These are phyloP conservation scores for Oleoguttula mirabilis DNA, from an alignment of 495 filamentous ascomycete genomes.

Conservation along the genomic window DNA sequence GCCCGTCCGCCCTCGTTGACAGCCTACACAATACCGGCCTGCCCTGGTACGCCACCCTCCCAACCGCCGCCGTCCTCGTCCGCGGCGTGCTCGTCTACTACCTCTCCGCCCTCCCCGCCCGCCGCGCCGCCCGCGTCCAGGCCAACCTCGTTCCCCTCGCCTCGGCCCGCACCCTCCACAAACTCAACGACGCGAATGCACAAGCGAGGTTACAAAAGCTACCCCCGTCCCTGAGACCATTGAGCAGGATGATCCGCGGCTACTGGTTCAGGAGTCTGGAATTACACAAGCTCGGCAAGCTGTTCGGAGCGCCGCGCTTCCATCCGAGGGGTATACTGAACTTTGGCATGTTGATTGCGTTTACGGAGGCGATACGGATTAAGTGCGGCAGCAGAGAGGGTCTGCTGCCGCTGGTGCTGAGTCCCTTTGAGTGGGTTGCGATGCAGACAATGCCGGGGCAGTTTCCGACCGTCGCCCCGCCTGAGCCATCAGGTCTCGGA, in stretches of 20 bases:
- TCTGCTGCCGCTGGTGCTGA: slow-evolving; percentile 8
- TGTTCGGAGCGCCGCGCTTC: not conserved
- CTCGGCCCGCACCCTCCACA: slow-evolving; percentile 13
- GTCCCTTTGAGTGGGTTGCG: slow-evolving; percentile 2
- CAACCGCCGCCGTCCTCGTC: slow-evolving; percentile 53
- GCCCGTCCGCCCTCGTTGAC: slow-evolving; percentile 46
- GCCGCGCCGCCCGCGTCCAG: slow-evolving; percentile 34
- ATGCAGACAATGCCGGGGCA: not conserved
- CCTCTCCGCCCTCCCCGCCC: slow-evolving; percentile 48
- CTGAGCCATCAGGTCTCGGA: not conserved
- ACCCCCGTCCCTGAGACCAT: slow-evolving; percentile 5
- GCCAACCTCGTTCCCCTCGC: slow-evolving; percentile 38
- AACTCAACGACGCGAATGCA: not conserved
- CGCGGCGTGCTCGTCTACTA: slow-evolving; percentile 40
- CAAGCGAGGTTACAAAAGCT: slow-evolving; percentile 1
- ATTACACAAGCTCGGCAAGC: not conserved
- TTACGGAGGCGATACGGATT: slow-evolving; percentile 14
- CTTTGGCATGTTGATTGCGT: slow-evolving; percentile 10
- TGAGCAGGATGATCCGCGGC: not conserved
- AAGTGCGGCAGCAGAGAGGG: slow-evolving; percentile 9
- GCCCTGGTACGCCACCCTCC: slow-evolving; percentile 61
- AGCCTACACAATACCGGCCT: slow-evolving; percentile 48
- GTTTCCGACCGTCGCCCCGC: not conserved
- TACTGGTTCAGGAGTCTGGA: slow-evolving; percentile 24
- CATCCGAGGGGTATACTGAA: not conserved